Conservation (phyloP, 805 yeast species). For the Pichia deserticola region DNA sequence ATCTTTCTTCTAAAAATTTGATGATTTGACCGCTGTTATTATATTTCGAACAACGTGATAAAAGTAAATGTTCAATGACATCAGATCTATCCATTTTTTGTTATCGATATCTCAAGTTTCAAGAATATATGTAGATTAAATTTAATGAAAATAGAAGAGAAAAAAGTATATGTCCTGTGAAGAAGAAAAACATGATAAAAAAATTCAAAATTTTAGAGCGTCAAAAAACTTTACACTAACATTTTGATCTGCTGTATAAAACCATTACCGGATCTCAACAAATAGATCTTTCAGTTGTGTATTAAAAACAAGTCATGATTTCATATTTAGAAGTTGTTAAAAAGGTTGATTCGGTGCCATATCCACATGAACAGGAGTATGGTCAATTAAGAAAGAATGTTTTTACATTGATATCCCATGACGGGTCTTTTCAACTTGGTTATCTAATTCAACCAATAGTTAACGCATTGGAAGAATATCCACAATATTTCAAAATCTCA, state of each 20-base stretch:
- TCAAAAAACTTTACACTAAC: too few relatives aligned
- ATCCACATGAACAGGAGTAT: conserved; percentile 19
- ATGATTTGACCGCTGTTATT: conserved; percentile 30
- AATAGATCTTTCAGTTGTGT: too few relatives aligned
- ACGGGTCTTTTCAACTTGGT: conserved; percentile 30
- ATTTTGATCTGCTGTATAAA: too few relatives aligned
- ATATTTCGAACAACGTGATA: conserved; percentile 36
- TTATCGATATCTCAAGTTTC: not conserved
- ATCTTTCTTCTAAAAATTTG: conserved; percentile 37
- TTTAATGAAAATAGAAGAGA: too few relatives aligned
- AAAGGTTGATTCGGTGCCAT: conserved; percentile 27
- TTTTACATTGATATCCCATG: conserved; percentile 32
- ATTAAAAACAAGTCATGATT: not conserved
- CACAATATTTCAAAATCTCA: conserved; percentile 24
- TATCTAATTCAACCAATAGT: conserved; percentile 32
- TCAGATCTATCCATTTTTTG: conserved; percentile 35
- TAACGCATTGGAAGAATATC: conserved; percentile 16
- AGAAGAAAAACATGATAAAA: too few relatives aligned
- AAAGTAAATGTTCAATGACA: conserved; percentile 38
- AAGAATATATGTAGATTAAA: too few relatives aligned
- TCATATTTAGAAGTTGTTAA: conserved; percentile 23
- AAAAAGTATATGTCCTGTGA: too few relatives aligned
- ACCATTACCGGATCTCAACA: too few relatives aligned
- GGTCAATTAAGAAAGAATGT: conserved; percentile 17
- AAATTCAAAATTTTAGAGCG: too few relatives aligned